Base-by-base conservation (phyloP, 2,329 filamentous ascomycete species). In the Botrytis aclada region DNA sequence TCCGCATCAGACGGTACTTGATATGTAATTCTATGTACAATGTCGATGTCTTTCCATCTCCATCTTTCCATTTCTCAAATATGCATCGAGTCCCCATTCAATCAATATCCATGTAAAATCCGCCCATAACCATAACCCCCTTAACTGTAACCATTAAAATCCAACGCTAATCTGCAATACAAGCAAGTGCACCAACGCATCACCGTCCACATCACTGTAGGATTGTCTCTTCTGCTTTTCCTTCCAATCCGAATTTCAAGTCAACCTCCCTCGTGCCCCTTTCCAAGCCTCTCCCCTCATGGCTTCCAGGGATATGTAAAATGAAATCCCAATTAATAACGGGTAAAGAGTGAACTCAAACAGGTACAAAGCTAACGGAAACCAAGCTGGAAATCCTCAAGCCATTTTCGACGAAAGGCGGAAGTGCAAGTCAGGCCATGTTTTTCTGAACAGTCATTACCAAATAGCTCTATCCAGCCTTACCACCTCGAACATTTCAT, bases 21-120 rank as follows among this genome's bases (percentile, higher is more conserved):
- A 34, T 65, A 51, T 54, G 61, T 47, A 54, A 71, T 54, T 65
- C 20, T 71, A 71, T 71, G 61, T 66, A 71, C 61, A 71, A 41
- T 29, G 65, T 69, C 65, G 29, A 56, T 56, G 65, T 67, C 47
- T 67, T 56, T 56, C 37, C 65, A 29, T 32, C 47, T 69, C 47
- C 65, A 18, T 67, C 34, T 51, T 34, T 39, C 65, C 47, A 69
- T 16, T 56, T 69, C 65, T 56, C 47, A 69, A 69, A 69, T 43
- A 69, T 69, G 65, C 65, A 54, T 67, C 64, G 18, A 56, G 47
- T 58, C 37, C 12, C 25, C 47, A 69, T 56, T 56, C 47, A 69
- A 69, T 69, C 65, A 69, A 41, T 69, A 58, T 69, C 65, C 65
- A 69, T 56, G 65, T 58, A 41, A 51, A 67, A 41, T 58, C 65